phyloP scores from a whole-genome alignment of 768 basidiomycete species.

The Gautieria morchelliformis region DNA sequence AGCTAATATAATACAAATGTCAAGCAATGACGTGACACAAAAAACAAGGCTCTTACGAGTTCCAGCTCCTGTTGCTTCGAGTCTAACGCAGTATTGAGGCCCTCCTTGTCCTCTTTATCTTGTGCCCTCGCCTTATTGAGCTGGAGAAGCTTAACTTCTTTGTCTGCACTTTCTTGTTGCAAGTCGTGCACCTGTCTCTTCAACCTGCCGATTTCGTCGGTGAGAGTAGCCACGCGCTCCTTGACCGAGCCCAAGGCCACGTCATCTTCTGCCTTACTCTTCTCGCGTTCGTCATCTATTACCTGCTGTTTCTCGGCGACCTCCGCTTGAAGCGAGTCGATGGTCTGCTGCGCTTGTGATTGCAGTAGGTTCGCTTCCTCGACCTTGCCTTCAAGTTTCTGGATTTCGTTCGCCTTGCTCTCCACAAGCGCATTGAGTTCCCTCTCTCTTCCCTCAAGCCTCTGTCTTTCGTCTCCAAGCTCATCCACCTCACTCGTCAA shows the following conservation, averaged over 20 bases:
- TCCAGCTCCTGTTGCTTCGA: slow-evolving; percentile 93
- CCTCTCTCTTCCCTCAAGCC: slow-evolving; percentile 42
- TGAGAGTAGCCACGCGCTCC: slow-evolving; percentile 40
- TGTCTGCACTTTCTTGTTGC: slow-evolving; percentile 74
- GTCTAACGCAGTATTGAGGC: slow-evolving; percentile 87
- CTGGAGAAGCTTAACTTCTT: slow-evolving; percentile 72
- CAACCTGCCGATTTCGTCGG: slow-evolving; percentile 51
- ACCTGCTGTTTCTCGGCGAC: not conserved
- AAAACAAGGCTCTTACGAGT: slow-evolving; percentile 42
- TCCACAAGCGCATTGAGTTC: slow-evolving; percentile 29
- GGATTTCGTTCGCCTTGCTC: slow-evolving; percentile 32
- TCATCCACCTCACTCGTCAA: slow-evolving; percentile 14
- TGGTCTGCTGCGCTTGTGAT: not conserved
- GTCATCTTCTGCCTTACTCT: slow-evolving; percentile 38
- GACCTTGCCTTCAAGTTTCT: slow-evolving; percentile 17
- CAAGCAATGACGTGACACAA: not conserved
- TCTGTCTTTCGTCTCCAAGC: slow-evolving; percentile 37
- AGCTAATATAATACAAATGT: slow-evolving; percentile 29
- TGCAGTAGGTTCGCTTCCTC: slow-evolving; percentile 11
- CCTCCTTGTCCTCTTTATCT: slow-evolving; percentile 68
- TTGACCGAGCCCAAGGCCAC: slow-evolving; percentile 37
- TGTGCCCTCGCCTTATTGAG: slow-evolving; percentile 55
- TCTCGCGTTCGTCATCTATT: not conserved
- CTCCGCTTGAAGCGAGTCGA: not conserved
- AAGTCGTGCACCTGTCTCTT: slow-evolving; percentile 57